phyloP scores from a whole-genome alignment of 768 basidiomycete genomes.

The Russula compacta region DNA sequence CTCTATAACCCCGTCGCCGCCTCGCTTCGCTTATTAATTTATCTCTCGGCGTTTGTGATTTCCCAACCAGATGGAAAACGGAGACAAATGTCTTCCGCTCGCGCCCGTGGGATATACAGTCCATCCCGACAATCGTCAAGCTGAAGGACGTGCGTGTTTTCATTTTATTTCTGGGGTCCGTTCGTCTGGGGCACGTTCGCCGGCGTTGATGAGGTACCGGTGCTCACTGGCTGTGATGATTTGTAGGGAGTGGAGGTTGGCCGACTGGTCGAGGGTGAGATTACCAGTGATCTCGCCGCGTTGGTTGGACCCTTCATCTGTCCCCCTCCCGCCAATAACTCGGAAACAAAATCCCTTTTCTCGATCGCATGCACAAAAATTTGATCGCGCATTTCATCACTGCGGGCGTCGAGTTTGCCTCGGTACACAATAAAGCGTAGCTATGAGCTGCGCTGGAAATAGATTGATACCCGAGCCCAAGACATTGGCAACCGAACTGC shows the following conservation, averaged over 20 bases:
- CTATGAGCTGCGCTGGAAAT: neutral
- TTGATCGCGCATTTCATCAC: neutral
- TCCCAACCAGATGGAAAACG: constrained; percentile 53
- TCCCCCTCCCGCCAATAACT: neutral
- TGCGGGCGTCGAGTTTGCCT: neutral
- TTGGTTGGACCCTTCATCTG: neutral
- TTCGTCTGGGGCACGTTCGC: neutral
- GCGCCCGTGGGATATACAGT: constrained; percentile 50
- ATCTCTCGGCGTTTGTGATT: neutral
- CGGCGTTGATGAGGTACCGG: neutral
- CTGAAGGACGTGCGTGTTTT: constrained; percentile 41
- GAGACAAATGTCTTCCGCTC: constrained; percentile 48
- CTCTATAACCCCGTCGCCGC: too few relatives aligned
- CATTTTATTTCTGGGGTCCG: constrained; percentile 2
- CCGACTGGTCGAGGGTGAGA: constrained; percentile 21
- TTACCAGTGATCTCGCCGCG: constrained; percentile 6
- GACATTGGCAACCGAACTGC: neutral
- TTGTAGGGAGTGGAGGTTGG: constrained; percentile 14
- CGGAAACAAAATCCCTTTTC: neutral
- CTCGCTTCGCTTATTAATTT: neutral
- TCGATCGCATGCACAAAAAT: neutral
- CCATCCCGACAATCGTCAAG: constrained; percentile 61
- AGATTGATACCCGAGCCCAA: neutral
- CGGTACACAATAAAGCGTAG: neutral
- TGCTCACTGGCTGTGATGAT: neutral